Evolutionary conservation across 2,329 filamentous ascomycete genomes (phyloP), one percentile per base, ranked within the genome.

Genomic region (Diaporthe ampelina): DNA sequence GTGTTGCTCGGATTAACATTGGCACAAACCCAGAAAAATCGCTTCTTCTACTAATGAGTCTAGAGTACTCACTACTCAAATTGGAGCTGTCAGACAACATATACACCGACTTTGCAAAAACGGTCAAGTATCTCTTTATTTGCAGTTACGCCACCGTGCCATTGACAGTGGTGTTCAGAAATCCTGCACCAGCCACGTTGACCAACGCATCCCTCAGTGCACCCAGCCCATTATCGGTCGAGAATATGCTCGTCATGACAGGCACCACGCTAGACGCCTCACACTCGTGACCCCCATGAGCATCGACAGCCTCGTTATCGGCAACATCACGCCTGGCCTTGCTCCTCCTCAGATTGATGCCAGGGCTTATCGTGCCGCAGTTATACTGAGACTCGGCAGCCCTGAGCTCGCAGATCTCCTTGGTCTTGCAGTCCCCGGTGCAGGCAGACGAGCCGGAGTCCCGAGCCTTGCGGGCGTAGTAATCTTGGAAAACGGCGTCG

Each of bases 311-410:
- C 3, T 29, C 37, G 2, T 63, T 63, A 4, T 40, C 61, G 11
- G 40, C 54, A 6, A 70, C 15, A n/a, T 43, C 72, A 9, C 61
- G 68, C 61, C 58, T 67, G 4, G 21, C 48, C 61, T 57, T 57
- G 17, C 71, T 73, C 50, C 54, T 48, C 58, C 2, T 56, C 29
- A 76, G 68, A 32, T 76, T 73, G 52, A 76, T 68, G 1, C 74
- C 74, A 17, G 74, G 74, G 37, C 57, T 70, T 11, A 74, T 26
- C 3, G 74, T 73, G 8, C 54, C 74, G 56, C 83, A 85, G 71
- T 83, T 84, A 72, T 81, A 81, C 76, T 84, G 83, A 21, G 81
- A 79, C 72, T 84, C 80, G 1, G 81, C 83, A 1, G 80, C 82
- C 10, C 82, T 78, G 40, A 85, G 73, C 57, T 79, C 79, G 67